These are phyloP conservation scores for Pisolithus albus DNA, from an alignment of 768 basidiomycete genomes.

Conservation along the genomic window DNA sequence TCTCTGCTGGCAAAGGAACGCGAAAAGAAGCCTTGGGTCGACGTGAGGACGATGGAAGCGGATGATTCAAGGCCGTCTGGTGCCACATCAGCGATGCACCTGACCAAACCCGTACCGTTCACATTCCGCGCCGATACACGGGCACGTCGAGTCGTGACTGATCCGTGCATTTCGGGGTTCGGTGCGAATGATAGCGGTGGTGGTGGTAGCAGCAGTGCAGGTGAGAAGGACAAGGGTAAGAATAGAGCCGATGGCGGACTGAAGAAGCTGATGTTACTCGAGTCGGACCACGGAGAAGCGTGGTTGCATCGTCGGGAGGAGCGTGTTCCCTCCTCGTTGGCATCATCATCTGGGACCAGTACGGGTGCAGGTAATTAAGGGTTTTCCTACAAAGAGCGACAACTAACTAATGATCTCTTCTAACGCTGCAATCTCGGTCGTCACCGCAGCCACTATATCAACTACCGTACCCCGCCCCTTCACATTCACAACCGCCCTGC, in stretches of 20 bases:
- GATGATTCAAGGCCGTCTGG: too few relatives aligned
- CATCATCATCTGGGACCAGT: too few relatives aligned
- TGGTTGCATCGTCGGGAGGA: conserved; percentile 37
- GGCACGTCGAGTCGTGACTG: neutral
- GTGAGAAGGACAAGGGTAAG: neutral
- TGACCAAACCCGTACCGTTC: conserved; percentile 46
- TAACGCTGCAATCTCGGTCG: too few relatives aligned
- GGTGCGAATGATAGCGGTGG: too few relatives aligned
- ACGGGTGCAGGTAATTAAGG: conserved; percentile 18
- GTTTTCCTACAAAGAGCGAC: conserved; percentile 15
- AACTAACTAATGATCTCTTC: too few relatives aligned
- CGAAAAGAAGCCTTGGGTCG: too few relatives aligned
- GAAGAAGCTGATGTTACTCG: conserved; percentile 5
- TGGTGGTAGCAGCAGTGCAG: too few relatives aligned
- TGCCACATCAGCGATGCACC: too few relatives aligned
- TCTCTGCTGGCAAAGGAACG: too few relatives aligned
- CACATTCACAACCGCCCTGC: conserved; percentile 45
- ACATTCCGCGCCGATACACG: conserved; percentile 46
- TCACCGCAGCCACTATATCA: neutral
- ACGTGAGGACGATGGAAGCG: too few relatives aligned
- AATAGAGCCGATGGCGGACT: neutral
- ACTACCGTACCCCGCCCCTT: conserved; percentile 22
- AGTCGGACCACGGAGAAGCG: conserved; percentile 29
- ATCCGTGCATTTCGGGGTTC: too few relatives aligned
- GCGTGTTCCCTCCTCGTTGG: too few relatives aligned